phyloP scores from a whole-genome alignment of 305 asterid species.

The Fraxinus paxiana region DNA sequence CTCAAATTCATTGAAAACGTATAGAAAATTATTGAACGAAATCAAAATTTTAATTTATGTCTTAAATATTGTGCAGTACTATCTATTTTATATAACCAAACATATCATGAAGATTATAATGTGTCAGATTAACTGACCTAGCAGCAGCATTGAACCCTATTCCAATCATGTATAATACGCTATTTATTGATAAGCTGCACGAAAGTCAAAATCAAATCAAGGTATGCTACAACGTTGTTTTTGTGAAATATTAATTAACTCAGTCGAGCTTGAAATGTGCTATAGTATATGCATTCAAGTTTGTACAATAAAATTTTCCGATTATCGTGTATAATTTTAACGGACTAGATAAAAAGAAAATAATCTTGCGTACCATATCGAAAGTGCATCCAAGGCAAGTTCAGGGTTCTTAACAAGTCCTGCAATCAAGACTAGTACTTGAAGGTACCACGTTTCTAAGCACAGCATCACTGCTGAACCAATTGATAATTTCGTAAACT shows the following conservation, averaged over 20 bases:
- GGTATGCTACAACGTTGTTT: neutral
- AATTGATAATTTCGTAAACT: conserved; percentile 32
- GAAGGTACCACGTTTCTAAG: conserved; percentile 42
- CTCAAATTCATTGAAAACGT: neutral
- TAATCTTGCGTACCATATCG: conserved; percentile 27
- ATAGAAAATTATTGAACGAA: neutral
- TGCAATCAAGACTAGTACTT: conserved; percentile 34
- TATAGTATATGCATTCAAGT: neutral
- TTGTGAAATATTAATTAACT: neutral
- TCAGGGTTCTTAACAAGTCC: conserved; percentile 40
- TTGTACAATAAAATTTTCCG: neutral
- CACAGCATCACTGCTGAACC: conserved; percentile 45
- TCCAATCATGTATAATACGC: conserved; percentile 57
- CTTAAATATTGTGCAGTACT: neutral
- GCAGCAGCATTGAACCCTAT: conserved; percentile 90
- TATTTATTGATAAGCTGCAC: conserved; percentile 65
- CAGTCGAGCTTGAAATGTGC: neutral
- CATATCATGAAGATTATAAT: neutral
- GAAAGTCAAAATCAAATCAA: neutral
- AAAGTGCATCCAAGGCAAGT: conserved; percentile 36
- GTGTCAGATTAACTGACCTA: conserved; percentile 35
- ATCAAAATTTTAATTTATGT: neutral
- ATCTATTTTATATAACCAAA: neutral
- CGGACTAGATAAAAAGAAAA: neutral
- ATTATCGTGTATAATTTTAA: neutral